Evolutionary conservation across 2,329 filamentous ascomycete species (phyloP).

Genomic region (Microsporum audouinii): DNA sequence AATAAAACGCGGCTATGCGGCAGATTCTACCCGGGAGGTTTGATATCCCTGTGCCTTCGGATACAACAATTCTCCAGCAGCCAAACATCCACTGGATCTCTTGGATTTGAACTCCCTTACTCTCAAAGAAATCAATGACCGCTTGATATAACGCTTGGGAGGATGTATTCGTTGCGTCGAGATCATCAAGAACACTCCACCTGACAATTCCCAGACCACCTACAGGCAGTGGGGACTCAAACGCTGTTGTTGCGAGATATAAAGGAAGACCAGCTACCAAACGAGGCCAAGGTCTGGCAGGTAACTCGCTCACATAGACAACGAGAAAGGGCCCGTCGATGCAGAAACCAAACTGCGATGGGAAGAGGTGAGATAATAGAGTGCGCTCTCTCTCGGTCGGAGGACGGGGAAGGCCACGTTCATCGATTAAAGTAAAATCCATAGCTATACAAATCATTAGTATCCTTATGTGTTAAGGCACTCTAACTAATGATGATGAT

Average conservation of each 20-base stretch:
- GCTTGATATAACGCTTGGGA: background rate
- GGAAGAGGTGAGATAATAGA: background rate
- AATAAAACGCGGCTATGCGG: background rate
- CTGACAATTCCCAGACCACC: background rate
- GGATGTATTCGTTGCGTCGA: background rate
- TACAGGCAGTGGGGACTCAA: background rate
- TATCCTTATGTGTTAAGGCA: background rate
- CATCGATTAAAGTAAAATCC: background rate
- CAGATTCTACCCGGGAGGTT: background rate
- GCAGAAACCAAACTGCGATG: background rate
- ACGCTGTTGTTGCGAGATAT: background rate
- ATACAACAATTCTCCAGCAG: background rate
- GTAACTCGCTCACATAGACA: background rate
- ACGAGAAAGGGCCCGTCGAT: background rate
- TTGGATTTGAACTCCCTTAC: background rate
- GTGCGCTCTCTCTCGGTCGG: background rate
- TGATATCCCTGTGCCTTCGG: background rate
- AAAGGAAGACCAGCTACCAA: background rate
- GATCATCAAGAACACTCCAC: background rate
- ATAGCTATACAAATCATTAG: background rate
- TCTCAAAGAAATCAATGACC: background rate
- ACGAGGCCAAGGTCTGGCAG: background rate
- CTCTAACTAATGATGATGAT: no score
- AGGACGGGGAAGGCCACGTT: background rate
- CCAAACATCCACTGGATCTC: background rate